A percentile compares a stretch with the other conserved stretches of the same genome.
phyloP scores from a whole-genome alignment of 495 filamentous ascomycete genomes.

The Talaromyces borbonicus region DNA sequence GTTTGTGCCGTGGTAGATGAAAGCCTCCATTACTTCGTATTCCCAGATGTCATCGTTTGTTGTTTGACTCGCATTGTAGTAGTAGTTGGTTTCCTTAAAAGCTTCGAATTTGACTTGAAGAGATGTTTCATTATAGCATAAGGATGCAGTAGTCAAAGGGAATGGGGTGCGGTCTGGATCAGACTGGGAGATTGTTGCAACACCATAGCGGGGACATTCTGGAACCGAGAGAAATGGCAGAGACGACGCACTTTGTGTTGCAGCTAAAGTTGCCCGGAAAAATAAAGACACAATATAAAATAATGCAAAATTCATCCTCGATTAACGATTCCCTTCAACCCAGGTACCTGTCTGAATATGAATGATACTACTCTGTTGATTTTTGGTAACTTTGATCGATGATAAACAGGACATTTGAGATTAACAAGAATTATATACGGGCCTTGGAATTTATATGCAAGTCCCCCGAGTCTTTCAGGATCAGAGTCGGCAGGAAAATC shows the following conservation, averaged over 20 bases:
- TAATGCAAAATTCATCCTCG: not conserved
- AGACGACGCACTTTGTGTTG: not conserved
- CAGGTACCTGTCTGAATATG: too few relatives aligned
- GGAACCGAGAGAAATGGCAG: not conserved
- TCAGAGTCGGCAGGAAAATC: too few relatives aligned
- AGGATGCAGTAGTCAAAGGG: not conserved
- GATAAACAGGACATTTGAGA: too few relatives aligned
- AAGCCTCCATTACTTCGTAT: constrained; percentile 8
- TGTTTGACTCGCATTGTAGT: constrained; percentile 5
- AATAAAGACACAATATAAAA: not conserved
- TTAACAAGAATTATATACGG: too few relatives aligned
- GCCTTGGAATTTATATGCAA: too few relatives aligned
- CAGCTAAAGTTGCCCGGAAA: not conserved
- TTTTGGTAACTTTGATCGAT: too few relatives aligned
- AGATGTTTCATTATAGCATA: constrained; percentile 6
- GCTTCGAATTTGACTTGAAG: constrained; percentile 4
- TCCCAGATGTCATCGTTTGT: constrained; percentile 8
- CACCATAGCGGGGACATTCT: not conserved
- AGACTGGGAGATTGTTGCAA: not conserved
- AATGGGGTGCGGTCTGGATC: constrained; percentile 4
- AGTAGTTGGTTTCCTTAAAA: constrained; percentile 6
- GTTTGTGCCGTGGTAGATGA: constrained; percentile 6
- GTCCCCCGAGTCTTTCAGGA: too few relatives aligned
- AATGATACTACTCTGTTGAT: too few relatives aligned
- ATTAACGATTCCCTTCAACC: too few relatives aligned